Conservation (phyloP, 257 asterid genomes). For the Misopates orontium region DNA sequence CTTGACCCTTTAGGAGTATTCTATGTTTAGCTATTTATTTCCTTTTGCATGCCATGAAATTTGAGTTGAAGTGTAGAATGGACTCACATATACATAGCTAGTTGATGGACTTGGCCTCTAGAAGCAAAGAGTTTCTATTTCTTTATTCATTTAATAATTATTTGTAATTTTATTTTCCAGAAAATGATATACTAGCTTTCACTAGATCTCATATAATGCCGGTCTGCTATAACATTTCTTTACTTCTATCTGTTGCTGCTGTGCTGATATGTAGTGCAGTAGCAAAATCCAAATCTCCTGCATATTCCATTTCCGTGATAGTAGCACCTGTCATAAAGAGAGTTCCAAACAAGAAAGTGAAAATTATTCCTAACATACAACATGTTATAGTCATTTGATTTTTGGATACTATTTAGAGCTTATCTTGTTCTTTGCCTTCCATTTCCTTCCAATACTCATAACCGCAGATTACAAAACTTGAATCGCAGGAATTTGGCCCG, state of each 20-base stretch:
- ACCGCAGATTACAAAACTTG: conserved; percentile 5
- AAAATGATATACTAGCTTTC: no score
- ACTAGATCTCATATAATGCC: no score
- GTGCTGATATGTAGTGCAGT: neutral
- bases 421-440: conserved; percentile 4
- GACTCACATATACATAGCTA: neutral
- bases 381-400: conserved; percentile 22
- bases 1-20: neutral
- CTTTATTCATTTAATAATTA: no score
- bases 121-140: no score
- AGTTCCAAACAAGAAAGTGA: neutral
- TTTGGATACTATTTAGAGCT: conserved; percentile 12
- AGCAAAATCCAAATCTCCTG: conserved; percentile 13
- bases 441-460: conserved; percentile 18
- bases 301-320: neutral
- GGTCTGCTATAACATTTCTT: neutral
- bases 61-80: neutral
- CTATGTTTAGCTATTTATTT: neutral
- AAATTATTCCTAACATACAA: neutral
- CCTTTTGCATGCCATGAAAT: no score
- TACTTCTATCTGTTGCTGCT: conserved; percentile 11
- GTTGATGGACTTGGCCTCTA: no score
- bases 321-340: neutral
- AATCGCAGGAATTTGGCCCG: conserved; percentile 90
- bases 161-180: no score